phyloP scores from a whole-genome alignment of 2,329 filamentous ascomycete species.

The Aspergillus sp. region DNA sequence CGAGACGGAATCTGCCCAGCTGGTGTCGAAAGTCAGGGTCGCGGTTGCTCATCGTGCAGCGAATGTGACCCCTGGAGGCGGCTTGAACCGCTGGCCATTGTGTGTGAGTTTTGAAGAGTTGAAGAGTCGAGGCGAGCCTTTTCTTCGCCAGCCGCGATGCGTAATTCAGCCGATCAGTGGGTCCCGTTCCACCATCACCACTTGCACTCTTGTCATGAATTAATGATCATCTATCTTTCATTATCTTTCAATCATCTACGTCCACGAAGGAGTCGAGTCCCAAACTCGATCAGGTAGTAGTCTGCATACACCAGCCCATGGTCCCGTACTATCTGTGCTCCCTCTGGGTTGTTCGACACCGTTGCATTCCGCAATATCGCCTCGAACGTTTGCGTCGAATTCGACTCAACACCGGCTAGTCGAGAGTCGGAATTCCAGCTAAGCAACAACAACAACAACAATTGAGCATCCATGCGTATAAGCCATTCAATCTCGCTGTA shows the following conservation, averaged over 20 bases:
- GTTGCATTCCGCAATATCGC: neutral
- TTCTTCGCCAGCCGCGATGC: neutral
- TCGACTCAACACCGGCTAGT: neutral
- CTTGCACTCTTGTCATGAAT: neutral
- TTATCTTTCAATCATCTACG: neutral
- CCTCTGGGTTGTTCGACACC: neutral
- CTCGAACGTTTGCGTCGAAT: neutral
- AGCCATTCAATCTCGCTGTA: no score
- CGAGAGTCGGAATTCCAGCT: neutral
- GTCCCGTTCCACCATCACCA: neutral
- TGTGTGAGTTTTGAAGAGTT: slow-evolving; percentile 1
- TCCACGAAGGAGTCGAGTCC: neutral
- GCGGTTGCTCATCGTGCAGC: slow-evolving; percentile 28
- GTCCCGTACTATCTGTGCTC: neutral
- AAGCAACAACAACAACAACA: neutral
- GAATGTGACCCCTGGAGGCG: slow-evolving; percentile 27
- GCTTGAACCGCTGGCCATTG: slow-evolving; percentile 39
- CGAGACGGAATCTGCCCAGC: slow-evolving; percentile 30
- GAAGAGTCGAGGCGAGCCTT: neutral
- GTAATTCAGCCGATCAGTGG: neutral
- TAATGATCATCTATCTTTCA: neutral
- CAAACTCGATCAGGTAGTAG: neutral
- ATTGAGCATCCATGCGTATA: no score
- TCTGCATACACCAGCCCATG: no score
- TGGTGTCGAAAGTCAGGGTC: slow-evolving; percentile 30